Evolutionary conservation across 2,329 filamentous ascomycete genomes (phyloP).

Genomic region (Monilinia laxa): DNA sequence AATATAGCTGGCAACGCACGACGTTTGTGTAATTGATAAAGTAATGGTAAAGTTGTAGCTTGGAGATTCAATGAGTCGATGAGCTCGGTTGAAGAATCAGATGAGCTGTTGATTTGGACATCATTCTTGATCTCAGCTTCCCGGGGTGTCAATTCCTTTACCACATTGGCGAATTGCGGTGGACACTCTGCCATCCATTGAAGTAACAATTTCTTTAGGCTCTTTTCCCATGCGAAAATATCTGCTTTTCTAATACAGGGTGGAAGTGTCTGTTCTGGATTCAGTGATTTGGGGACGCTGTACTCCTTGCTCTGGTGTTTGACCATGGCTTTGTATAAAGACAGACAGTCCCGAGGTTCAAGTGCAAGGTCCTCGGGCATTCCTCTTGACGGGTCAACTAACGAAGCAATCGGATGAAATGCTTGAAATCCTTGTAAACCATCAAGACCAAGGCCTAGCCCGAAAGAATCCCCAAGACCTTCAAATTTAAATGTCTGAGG

Average conservation of each 20-base stretch:
- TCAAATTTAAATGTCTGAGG: constrained; percentile 44
- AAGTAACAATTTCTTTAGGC: constrained; percentile 57
- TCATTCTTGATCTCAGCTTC: constrained; percentile 20
- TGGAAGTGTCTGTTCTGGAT: constrained; percentile 52
- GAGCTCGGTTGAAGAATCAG: constrained; percentile 27
- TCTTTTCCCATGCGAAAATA: constrained; percentile 63
- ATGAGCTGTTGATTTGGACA: constrained; percentile 20
- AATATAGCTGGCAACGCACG: constrained; percentile 70
- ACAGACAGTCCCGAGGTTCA: constrained; percentile 69
- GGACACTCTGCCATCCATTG: constrained; percentile 57
- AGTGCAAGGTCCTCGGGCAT: constrained; percentile 67
- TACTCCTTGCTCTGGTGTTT: constrained; percentile 54
- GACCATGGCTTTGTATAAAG: constrained; percentile 63
- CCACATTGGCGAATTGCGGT: constrained; percentile 47
- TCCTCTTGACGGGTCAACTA: constrained; percentile 60
- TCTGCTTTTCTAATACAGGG: constrained; percentile 62
- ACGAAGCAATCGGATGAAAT: constrained; percentile 64
- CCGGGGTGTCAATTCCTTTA: constrained; percentile 47
- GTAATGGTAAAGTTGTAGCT: constrained; percentile 55
- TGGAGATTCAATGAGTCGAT: constrained; percentile 41
- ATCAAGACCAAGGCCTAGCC: constrained; percentile 48
- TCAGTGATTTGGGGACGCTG: constrained; percentile 50
- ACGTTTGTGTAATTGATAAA: constrained; percentile 59
- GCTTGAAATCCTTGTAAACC: constrained; percentile 36
- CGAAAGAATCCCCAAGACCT: constrained; percentile 41